Evolutionary conservation across 345 rosid species (phyloP), one percentile per base, ranked within the genome.

Genomic region (Eucalyptus tenuipes): DNA sequence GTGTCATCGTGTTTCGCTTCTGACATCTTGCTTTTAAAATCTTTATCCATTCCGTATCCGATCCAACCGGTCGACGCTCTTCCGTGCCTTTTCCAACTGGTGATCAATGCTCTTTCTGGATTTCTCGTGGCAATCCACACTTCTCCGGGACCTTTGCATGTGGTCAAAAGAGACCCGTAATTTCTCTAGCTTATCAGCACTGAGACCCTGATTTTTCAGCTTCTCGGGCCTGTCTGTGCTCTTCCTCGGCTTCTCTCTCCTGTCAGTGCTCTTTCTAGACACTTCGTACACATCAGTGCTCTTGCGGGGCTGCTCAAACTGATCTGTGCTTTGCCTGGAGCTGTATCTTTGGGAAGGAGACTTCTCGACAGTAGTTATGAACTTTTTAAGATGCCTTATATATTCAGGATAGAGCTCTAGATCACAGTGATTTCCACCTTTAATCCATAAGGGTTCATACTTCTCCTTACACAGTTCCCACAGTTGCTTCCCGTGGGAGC

Each of bases 391-490:
- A 93, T 98, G 99, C 91, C 95, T 95, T 89, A 97, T 94, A 88
- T 94, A 98, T 90, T 97, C 95, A 10, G 99, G 99, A 86, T 90
- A 96, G 84, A 91, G 94, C 93, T 98, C 99, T 84, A 98, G 91
- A 89, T 98, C 95, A 85, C 99, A 95, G 88, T 98, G 99, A 92
- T 94, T 97, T 53, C 99, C 99, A 31, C 98, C 98, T 95, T 97
- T 93, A 45, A 98, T 92, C 99, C 99, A 98, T 25, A 97, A 92
- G 24, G 99, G 99, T 91, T 98, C 99, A 17, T 96, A 97, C 91
- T 97, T 97, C 93, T 95, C 97, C 90, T 94, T 94, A 84, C 98
- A 97, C 52, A 96, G 93, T 89, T 98, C 98, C 99, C 98, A 98
- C 8, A 98, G 95, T 89, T 97, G 98, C 92, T 95, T 98, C 8